Base-by-base conservation (phyloP, 495 filamentous ascomycete genomes). In the Penicillium malachiteum region DNA sequence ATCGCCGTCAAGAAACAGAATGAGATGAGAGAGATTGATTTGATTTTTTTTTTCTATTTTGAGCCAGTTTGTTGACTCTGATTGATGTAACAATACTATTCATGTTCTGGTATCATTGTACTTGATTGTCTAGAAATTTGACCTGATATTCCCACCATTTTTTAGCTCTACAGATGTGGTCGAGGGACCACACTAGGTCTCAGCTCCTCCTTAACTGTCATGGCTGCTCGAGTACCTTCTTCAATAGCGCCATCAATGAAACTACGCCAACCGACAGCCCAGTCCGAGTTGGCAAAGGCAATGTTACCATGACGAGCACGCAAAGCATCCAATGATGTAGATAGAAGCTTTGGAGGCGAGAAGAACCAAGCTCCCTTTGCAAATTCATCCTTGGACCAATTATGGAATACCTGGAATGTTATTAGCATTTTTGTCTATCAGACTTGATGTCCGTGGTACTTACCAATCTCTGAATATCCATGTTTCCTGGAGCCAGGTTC, bases 241-340 rank as follows among this genome's bases (percentile, higher is more conserved):
- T 72, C 69, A 51, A 72, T 66, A 16, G 69, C 69, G 21, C 69
- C 69, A 47, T 72, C 69, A 52, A 70, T 68, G 30, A 68, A 72
- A 21, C 67, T 58, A 12, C 63, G 60, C 69, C 69, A 72, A 0
- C 67, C 69, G 39, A 60, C 39, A 8, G 67, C 65, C 69, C 69
- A 72, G 48, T 72, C 69, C 3, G 63, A 58, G 35, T 59, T 70
- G 3, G 67, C 67, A 55, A 72, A 66, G 3, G 62, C 11, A 14
- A 68, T 41, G 35, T 66, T 65, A 3, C 67, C 67, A 30, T 70
- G 60, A 9, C 52, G 54, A 10, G n/a, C 34, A 5, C 64, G 58
- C 4, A 70, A 56, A 8, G 51, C 53, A n/a, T 59, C 58, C 9
- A 67, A 48, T 9, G 65, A 67, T 11, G 39, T 59, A 11, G 60